A percentile compares a stretch with the other conserved stretches of the same genome.
Evolutionary conservation across 2,329 filamentous ascomycete genomes (phyloP).

Genomic region (Exophiala spinifera): DNA sequence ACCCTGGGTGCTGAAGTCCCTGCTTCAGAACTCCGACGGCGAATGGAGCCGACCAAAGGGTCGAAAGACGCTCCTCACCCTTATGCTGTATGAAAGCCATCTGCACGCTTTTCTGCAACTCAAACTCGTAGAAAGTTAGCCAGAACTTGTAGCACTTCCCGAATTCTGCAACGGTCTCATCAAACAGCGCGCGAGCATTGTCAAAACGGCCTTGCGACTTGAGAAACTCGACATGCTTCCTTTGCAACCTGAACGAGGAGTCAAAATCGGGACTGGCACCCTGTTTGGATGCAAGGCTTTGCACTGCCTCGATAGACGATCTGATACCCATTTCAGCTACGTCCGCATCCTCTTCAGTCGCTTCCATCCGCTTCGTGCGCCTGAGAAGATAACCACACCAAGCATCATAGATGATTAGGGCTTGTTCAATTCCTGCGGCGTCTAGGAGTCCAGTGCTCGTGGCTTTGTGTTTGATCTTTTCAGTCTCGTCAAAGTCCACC

Average conservation of each 20-base stretch:
- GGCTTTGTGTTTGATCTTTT: conserved; percentile 86
- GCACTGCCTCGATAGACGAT: conserved; percentile 80
- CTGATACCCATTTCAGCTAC: conserved; percentile 86
- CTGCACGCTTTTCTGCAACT: conserved; percentile 69
- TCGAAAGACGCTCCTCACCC: conserved; percentile 52
- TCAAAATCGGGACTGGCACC: conserved; percentile 79
- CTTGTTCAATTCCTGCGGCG: conserved; percentile 78
- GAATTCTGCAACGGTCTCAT: conserved; percentile 65
- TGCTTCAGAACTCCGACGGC: conserved; percentile 75
- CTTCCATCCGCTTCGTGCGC: conserved; percentile 70
- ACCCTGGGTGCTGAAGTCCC: conserved; percentile 56
- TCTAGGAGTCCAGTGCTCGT: conserved; percentile 83
- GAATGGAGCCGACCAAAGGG: conserved; percentile 63
- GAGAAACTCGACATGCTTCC: conserved; percentile 87
- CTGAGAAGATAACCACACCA: conserved; percentile 95
- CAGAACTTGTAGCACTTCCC: conserved; percentile 88
- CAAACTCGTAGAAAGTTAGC: conserved; percentile 88
- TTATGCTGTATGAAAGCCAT: conserved; percentile 52
- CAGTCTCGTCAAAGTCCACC: conserved; percentile 74
- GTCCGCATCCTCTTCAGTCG: conserved; percentile 78
- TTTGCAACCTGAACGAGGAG: conserved; percentile 80
- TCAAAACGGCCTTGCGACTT: conserved; percentile 77
- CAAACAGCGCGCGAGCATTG: conserved; percentile 74
- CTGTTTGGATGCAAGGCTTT: conserved; percentile 69
- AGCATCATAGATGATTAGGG: conserved; percentile 85